These are phyloP conservation scores for Aspergillus sp. DNA, from an alignment of 2,329 filamentous ascomycete species.

Conservation along the genomic window DNA sequence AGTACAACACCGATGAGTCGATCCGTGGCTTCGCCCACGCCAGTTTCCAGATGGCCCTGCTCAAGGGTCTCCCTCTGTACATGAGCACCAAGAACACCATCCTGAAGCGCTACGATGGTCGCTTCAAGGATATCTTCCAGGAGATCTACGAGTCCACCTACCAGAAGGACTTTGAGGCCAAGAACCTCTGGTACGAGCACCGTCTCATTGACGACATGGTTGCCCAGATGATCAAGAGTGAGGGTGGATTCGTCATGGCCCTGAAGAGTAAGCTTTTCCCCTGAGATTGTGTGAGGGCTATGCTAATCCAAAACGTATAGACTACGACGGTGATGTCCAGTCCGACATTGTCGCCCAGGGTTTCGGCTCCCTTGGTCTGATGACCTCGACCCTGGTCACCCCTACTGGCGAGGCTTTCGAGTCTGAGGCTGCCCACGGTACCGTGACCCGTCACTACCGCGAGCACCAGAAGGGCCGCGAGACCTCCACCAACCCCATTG, in stretches of 20 bases:
- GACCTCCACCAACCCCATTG: constrained; percentile 98
- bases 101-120: constrained; percentile 96
- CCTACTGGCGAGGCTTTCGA: constrained; percentile 97
- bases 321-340: constrained; percentile 97
- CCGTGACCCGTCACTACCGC: constrained; percentile 96
- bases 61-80: constrained; percentile 89
- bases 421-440: constrained; percentile 96
- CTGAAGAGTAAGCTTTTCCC: constrained; percentile 75
- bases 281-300: too few species aligned
- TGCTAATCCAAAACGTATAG: too few species aligned
- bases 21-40: constrained; percentile 94
- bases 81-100: constrained; percentile 99
- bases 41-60: constrained; percentile 90
- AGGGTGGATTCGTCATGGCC: constrained; percentile 94
- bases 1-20: constrained; percentile 98
- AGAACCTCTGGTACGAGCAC: constrained; percentile 98
- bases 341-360: constrained; percentile 98
- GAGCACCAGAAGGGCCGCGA: constrained; percentile 98
- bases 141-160: constrained; percentile 88
- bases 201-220: constrained; percentile 99
- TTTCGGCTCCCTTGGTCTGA: constrained; percentile 95
- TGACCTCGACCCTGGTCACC: constrained; percentile 97
- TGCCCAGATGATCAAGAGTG: constrained; percentile 99
- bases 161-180: constrained; percentile 83
- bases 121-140: constrained; percentile 99